phyloP scores from a whole-genome alignment of 2,329 filamentous ascomycete genomes.

The Neopestalotiopsis sp. region DNA sequence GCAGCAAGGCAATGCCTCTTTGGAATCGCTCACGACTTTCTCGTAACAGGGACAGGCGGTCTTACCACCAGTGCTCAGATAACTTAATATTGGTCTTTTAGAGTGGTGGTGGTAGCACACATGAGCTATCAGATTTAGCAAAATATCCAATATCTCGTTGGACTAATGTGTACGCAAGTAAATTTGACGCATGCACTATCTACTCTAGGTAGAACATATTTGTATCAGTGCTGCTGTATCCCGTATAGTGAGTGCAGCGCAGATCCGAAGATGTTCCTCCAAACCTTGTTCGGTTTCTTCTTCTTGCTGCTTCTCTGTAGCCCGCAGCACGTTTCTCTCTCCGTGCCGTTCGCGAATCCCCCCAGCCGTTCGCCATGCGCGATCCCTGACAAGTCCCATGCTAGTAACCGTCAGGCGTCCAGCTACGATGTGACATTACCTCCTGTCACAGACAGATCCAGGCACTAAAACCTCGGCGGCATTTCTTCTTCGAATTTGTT shows the following conservation, averaged over 20 bases:
- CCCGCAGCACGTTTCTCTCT: not conserved
- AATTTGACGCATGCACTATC: not conserved
- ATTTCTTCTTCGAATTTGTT: not conserved
- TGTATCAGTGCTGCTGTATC: not conserved
- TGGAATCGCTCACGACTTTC: not conserved
- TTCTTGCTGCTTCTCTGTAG: not conserved
- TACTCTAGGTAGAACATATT: conserved; percentile 1
- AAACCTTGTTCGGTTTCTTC: conserved; percentile 2
- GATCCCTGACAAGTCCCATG: not conserved
- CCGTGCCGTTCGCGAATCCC: not conserved
- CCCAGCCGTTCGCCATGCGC: not conserved
- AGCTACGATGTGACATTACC: not conserved
- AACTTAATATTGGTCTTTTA: not conserved
- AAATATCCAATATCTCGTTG: not conserved
- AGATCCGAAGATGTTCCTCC: not conserved
- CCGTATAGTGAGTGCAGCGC: not conserved
- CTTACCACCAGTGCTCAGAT: not conserved
- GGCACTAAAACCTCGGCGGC: not conserved
- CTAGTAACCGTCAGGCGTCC: conserved; percentile 1
- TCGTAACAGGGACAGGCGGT: not conserved
- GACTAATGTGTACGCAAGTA: not conserved
- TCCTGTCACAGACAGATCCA: conserved; percentile 4
- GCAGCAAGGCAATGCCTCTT: not conserved
- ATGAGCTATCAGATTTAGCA: conserved; percentile 9
- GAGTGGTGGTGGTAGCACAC: not conserved